These are phyloP conservation scores for Cyberlindnera galapagoensis DNA, from an alignment of 805 yeast species.

Conservation along the genomic window DNA sequence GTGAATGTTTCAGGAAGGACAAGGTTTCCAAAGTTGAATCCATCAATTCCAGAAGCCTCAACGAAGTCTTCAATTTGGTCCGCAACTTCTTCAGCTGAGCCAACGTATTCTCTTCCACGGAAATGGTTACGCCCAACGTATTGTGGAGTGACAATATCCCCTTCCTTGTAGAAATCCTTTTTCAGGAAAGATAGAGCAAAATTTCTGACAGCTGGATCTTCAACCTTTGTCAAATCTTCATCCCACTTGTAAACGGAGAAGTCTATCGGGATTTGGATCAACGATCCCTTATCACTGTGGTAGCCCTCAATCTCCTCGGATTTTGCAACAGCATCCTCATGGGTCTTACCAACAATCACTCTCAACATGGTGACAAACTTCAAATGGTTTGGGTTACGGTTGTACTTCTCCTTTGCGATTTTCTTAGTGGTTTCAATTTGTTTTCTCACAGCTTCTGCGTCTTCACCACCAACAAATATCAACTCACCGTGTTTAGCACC, in stretches of 20 bases:
- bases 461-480: conserved; percentile 31
- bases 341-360: conserved; percentile 34
- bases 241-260: conserved; percentile 38
- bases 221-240: conserved; percentile 31
- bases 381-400: conserved; percentile 33
- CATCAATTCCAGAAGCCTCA: conserved; percentile 34
- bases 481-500: conserved; percentile 43
- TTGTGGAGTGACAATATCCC: conserved; percentile 25
- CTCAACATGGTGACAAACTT: conserved; percentile 35
- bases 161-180: conserved; percentile 15
- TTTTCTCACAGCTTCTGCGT: conserved; percentile 27
- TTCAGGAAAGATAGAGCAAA: conserved; percentile 24
- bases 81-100: conserved; percentile 34
- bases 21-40: conserved; percentile 35
- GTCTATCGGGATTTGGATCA: conserved; percentile 38
- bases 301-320: conserved; percentile 29
- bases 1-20: conserved; percentile 34
- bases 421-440: conserved; percentile 30
- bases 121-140: conserved; percentile 22
- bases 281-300: conserved; percentile 35
- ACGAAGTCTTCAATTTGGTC: conserved; percentile 35
- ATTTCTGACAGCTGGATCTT: conserved; percentile 27
- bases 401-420: conserved; percentile 30
- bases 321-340: conserved; percentile 36
- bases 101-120: conserved; percentile 21